A percentile compares a stretch with the other conserved stretches of the same genome.
These are phyloP conservation scores for Microbotryum scabiosae DNA, from an alignment of 1,284 basidiomycete genomes.

Conservation along the genomic window DNA sequence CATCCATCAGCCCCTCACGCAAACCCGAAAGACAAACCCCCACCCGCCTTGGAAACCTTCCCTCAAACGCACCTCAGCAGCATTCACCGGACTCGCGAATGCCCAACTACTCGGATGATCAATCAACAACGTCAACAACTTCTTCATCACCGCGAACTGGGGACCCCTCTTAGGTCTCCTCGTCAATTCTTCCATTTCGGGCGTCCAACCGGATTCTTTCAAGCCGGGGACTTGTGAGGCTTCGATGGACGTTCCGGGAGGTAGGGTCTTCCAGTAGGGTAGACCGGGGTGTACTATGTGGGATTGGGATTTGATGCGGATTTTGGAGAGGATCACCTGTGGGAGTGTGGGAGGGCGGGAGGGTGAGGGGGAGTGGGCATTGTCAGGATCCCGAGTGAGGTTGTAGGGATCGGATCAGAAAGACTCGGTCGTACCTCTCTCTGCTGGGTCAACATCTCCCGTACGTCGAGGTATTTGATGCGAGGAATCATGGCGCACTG, in stretches of 20 bases:
- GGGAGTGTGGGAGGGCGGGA: neutral
- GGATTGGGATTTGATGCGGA: slow-evolving; percentile 75
- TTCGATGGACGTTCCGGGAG: slow-evolving; percentile 29
- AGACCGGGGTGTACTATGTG: slow-evolving; percentile 81
- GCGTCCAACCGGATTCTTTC: slow-evolving; percentile 83
- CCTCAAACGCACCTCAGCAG: slow-evolving; percentile 56
- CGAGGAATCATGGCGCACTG: slow-evolving; percentile 82
- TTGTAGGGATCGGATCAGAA: neutral
- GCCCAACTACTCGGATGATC: slow-evolving; percentile 80
- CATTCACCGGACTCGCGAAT: slow-evolving; percentile 72
- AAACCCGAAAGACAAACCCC: no score
- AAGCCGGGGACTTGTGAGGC: slow-evolving; percentile 62
- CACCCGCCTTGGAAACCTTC: no score
- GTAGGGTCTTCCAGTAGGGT: slow-evolving; percentile 53
- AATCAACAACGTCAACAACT: slow-evolving; percentile 72
- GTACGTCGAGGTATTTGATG: slow-evolving; percentile 80
- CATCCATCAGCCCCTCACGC: neutral
- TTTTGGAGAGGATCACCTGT: slow-evolving; percentile 76
- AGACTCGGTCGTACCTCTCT: slow-evolving; percentile 51
- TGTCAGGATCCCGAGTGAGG: neutral
- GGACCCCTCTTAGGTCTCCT: slow-evolving; percentile 51
- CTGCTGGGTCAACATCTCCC: slow-evolving; percentile 68
- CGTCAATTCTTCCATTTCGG: slow-evolving; percentile 66
- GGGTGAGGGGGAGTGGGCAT: neutral
- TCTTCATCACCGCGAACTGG: slow-evolving; percentile 62